Evolutionary conservation across 2,329 filamentous ascomycete genomes (phyloP), one percentile per base, ranked within the genome.

Genomic region (Intubia oerlemansii): DNA sequence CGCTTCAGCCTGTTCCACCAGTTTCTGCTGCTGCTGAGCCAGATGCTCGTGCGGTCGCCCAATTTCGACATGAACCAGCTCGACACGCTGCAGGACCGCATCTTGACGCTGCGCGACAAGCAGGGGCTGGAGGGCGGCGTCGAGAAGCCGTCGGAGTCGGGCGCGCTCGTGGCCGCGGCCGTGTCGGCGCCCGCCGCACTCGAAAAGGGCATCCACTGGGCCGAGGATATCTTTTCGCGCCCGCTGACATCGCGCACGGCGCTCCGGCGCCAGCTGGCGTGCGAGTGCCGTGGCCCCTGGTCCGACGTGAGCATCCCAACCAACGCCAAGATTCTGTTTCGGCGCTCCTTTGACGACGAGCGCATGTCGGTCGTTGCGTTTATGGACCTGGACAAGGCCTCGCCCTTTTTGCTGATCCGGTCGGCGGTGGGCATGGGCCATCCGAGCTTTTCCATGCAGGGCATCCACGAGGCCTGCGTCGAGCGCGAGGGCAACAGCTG

Each of bases 281-380:
- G 58, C 2, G 50, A 44, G 35, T 57, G 56, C 5, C 53, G 50
- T 29, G 59, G 56, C 1, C 59, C 55, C 5, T 54, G 53, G 55
- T 42, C 50, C 1, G 45, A 54, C 14, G 37, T 59, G 2, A 46
- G 46, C 3, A 56, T 67, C 20, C 51, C 59, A 0, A 45, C 47
- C 2, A 51, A 59, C 16, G 55, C 58, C 6, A 58, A 53, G 36
- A 53, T 66, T 10, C 46, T 72, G 0, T 65, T 68, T 31, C 59
- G 59, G 41, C 52, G 62, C 61, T 67, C 54, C 3, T 67, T 70
- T 36, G 57, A 70, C 33, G 54, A 64, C 21, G 62, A 66, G 28
- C 52, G 50, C 15, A 43, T 72, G 18, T 61, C 59, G 1, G 43
- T 70, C 25, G 57, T 56, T n/a, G 53, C 60, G 20, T 66, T 59